Conservation (phyloP, 495 filamentous ascomycete genomes). For the Xylaria scruposa region DNA sequence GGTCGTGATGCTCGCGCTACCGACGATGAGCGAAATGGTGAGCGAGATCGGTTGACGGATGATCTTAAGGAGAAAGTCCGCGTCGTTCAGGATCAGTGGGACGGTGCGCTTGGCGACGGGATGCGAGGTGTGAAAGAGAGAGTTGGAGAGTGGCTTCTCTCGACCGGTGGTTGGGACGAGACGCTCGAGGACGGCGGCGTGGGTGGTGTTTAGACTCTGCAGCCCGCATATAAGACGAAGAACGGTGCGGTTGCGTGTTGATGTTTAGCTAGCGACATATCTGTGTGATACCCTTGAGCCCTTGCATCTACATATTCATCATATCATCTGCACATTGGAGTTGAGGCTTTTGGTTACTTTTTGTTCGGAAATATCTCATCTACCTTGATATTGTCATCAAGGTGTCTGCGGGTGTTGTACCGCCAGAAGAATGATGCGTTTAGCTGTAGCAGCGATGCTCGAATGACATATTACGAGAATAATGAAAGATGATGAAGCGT, state of each 20-base stretch:
- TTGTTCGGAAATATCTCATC: not conserved
- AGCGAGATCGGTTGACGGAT: slow-evolving; percentile 74
- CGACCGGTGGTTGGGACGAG: slow-evolving; percentile 78
- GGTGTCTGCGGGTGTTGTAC: not conserved
- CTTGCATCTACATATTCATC: slow-evolving; percentile 3
- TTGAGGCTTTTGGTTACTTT: not conserved
- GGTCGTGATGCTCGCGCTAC: slow-evolving; percentile 64
- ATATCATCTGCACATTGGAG: slow-evolving; percentile 14
- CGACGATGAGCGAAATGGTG: slow-evolving; percentile 65
- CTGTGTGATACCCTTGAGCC: slow-evolving; percentile 25
- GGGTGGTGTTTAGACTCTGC: slow-evolving; percentile 43
- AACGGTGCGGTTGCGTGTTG: not conserved
- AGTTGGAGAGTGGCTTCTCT: slow-evolving; percentile 68
- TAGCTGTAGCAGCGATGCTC: slow-evolving; percentile 11
- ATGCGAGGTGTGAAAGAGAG: slow-evolving; percentile 59
- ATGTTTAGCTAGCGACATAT: slow-evolving; percentile 19
- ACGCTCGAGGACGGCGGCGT: slow-evolving; percentile 58
- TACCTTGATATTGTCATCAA: not conserved
- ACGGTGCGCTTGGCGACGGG: slow-evolving; percentile 57
- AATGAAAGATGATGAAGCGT: not conserved
- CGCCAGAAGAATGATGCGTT: not conserved
- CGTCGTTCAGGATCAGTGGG: slow-evolving; percentile 88
- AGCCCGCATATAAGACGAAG: not conserved
- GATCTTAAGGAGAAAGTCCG: slow-evolving; percentile 91
- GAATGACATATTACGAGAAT: slow-evolving; percentile 14